Percentiles rank a stretch among this genome's conserved stretches.
phyloP scores from a whole-genome alignment of 345 rosid genomes.

The Dipteronia dyeriana region DNA sequence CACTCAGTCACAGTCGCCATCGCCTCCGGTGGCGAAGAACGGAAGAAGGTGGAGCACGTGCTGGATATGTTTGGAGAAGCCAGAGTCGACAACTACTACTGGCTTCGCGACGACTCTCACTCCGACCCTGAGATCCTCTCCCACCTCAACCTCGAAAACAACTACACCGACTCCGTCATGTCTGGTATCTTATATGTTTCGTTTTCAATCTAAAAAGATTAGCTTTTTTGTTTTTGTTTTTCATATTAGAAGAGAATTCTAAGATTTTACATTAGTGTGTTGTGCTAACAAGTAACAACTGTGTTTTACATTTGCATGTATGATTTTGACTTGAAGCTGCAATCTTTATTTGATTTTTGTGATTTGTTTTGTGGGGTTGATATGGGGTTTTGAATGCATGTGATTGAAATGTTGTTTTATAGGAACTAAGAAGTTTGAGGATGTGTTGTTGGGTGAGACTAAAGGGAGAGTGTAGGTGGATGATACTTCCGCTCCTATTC shows the following conservation, averaged over 20 bases:
- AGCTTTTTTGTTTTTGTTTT: no score
- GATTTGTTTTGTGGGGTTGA: no score
- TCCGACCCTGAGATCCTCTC: conserved; percentile 56
- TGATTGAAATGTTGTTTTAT: no score
- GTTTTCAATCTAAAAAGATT: not conserved
- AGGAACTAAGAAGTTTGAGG: conserved; percentile 70
- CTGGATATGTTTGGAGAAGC: conserved; percentile 84
- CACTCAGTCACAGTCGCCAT: not conserved
- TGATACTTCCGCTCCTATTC: conserved; percentile 70
- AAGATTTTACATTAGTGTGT: no score
- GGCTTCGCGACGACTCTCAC: conserved; percentile 97
- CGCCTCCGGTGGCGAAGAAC: conserved; percentile 53
- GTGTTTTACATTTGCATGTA: no score
- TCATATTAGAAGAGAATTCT: no score
- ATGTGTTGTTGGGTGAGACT: conserved; percentile 66
- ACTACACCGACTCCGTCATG: conserved; percentile 57
- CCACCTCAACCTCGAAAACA: conserved; percentile 69
- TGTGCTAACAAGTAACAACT: no score
- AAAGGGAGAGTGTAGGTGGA: conserved; percentile 85
- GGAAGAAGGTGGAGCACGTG: conserved; percentile 69
- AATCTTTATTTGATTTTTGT: no score
- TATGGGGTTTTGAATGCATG: no score
- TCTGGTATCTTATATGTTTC: conserved; percentile 39
- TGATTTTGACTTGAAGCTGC: no score
- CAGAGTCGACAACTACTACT: conserved; percentile 80